phyloP scores from a whole-genome alignment of 179 eudicot genomes.

The Spergularia azorica region DNA sequence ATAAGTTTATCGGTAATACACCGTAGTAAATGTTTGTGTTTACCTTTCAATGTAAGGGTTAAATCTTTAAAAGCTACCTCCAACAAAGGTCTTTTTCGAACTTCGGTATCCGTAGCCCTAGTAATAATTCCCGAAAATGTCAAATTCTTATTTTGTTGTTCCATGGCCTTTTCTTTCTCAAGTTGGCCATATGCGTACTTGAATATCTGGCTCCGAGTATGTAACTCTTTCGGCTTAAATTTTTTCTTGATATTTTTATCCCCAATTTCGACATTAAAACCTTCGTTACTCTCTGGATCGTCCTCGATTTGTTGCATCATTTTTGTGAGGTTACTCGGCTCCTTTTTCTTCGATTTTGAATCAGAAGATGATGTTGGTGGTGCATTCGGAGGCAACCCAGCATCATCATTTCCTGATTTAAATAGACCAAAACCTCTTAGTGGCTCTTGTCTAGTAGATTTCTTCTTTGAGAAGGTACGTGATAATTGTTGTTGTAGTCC shows the following conservation, averaged over 20 bases:
- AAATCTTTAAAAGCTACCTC: conserved; percentile 83
- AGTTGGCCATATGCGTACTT: conserved; percentile 91
- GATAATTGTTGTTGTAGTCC: conserved; percentile 74
- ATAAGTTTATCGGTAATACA: conserved; percentile 70
- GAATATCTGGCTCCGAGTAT: conserved; percentile 82
- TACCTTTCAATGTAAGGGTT: conserved; percentile 74
- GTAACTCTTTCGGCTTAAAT: conserved; percentile 59
- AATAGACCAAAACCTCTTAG: conserved; percentile 26
- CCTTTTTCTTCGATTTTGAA: conserved; percentile 58
- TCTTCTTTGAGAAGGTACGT: conserved; percentile 70
- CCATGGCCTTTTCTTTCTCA: conserved; percentile 89
- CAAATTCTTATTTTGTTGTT: conserved; percentile 61
- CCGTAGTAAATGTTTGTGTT: conserved; percentile 65
- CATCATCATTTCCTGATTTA: conserved; percentile 23
- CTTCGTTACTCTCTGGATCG: conserved; percentile 60
- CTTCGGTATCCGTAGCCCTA: conserved; percentile 74
- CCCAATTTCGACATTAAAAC: conserved; percentile 64
- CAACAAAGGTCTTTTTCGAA: conserved; percentile 66
- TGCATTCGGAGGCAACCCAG: conserved; percentile 26
- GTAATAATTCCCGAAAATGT: conserved; percentile 79
- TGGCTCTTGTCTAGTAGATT: conserved; percentile 36
- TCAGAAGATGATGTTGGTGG: conserved; percentile 34
- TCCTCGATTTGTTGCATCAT: conserved; percentile 70
- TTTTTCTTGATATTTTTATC: conserved; percentile 68
- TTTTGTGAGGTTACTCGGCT: conserved; percentile 56